These are phyloP conservation scores for Pelargonium cotyledonis DNA, from an alignment of 441 rosid species.

Conservation along the genomic window DNA sequence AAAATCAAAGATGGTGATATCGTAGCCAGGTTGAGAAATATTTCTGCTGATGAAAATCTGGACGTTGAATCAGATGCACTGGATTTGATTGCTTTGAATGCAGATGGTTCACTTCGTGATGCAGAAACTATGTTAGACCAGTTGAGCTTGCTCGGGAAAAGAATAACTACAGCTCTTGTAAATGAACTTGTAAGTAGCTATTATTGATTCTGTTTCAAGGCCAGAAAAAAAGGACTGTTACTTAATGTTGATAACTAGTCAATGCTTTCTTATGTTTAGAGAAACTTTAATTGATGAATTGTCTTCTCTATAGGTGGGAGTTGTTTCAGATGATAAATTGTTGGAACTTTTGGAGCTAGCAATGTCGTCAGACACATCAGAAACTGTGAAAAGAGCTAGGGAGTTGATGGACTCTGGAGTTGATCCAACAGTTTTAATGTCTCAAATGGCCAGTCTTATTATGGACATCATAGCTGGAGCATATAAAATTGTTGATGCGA, in stretches of 20 bases:
- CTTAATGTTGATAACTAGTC: not conserved
- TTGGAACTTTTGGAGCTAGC: slow-evolving; percentile 91
- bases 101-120: slow-evolving; percentile 97
- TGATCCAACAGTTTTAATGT: slow-evolving; percentile 91
- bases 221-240: not conserved
- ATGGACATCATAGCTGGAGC: slow-evolving; percentile 97
- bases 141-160: slow-evolving; percentile 85
- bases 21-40: slow-evolving; percentile 54
- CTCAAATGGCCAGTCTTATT: slow-evolving; percentile 93
- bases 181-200: slow-evolving; percentile 84
- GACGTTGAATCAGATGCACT: slow-evolving; percentile 82
- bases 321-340: slow-evolving; percentile 88
- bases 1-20: slow-evolving; percentile 88
- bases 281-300: slow-evolving; percentile 10
- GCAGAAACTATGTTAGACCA: slow-evolving; percentile 98
- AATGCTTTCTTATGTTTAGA: slow-evolving; percentile 9
- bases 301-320: slow-evolving; percentile 60
- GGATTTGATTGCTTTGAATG: slow-evolving; percentile 82
- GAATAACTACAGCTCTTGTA: slow-evolving; percentile 71
- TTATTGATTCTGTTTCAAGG: slow-evolving; percentile 1
- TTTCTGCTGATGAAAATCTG: slow-evolving; percentile 68
- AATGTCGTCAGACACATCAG: slow-evolving; percentile 88
- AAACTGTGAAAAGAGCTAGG: slow-evolving; percentile 89
- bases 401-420: slow-evolving; percentile 91
- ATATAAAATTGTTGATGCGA: slow-evolving; percentile 44